Evolutionary conservation across 1,139 yeast species (phyloP).

Genomic region (Yamadazyma siamensis): DNA sequence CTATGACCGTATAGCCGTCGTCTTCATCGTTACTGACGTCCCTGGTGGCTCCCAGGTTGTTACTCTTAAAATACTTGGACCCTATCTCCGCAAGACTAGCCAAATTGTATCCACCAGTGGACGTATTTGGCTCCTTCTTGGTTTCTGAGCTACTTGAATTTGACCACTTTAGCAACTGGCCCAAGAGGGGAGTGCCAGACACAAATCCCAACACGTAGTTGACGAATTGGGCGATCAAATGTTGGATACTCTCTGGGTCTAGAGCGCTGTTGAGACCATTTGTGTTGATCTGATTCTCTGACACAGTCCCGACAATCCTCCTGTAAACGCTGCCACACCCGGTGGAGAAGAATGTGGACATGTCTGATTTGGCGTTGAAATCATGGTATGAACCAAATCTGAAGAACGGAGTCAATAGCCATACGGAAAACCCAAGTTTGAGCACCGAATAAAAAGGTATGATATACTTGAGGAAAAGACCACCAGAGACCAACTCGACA

Average conservation of each 20-base stretch:
- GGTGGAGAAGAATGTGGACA: conserved; percentile 22
- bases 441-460: conserved; percentile 49
- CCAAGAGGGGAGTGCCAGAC: background rate
- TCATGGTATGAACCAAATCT: conserved; percentile 3
- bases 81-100: background rate
- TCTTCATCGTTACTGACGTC: conserved; percentile 4
- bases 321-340: conserved; percentile 42
- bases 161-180: background rate
- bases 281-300: conserved; percentile 20
- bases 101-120: background rate
- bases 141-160: background rate
- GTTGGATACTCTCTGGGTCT: background rate
- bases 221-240: background rate
- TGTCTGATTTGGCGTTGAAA: conserved; percentile 16
- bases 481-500: conserved; percentile 28
- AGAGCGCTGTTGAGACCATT: conserved; percentile 2
- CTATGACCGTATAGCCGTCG: conserved; percentile 45
- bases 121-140: too few species aligned
- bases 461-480: conserved; percentile 29
- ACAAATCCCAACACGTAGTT: background rate
- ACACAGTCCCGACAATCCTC: conserved; percentile 28
- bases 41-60: too few species aligned
- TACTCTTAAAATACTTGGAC: background rate
- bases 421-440: conserved; percentile 39
- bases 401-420: conserved; percentile 53